phyloP scores from a whole-genome alignment of 371 early-diverging fungal genomes.

The Mortierella sp. region DNA sequence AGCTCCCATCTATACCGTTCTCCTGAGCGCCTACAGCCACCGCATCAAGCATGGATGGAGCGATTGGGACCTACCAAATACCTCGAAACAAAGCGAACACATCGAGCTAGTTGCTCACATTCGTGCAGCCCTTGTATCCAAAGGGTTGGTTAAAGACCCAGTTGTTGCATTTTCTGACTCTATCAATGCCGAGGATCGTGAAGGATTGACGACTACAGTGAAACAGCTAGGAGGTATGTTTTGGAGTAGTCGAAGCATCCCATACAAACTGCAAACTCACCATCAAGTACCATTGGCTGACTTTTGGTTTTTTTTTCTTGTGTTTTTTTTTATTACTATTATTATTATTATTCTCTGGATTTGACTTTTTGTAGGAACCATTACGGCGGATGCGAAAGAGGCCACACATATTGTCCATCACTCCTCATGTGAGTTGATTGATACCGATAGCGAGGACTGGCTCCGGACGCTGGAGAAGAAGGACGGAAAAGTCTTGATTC shows the following conservation, averaged over 20 bases:
- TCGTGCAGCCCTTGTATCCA: slow-evolving; percentile 52
- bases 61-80: slow-evolving; percentile 66
- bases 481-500: slow-evolving; percentile 74
- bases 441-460: slow-evolving; percentile 71
- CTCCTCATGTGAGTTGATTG: slow-evolving; percentile 51
- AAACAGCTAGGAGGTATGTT: slow-evolving; percentile 61
- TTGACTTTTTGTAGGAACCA: slow-evolving; percentile 44
- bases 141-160: slow-evolving; percentile 54
- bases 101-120: slow-evolving; percentile 61
- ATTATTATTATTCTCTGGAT: neutral
- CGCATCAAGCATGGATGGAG: slow-evolving; percentile 59
- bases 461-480: slow-evolving; percentile 79
- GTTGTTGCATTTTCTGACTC: slow-evolving; percentile 62
- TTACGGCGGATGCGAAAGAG: slow-evolving; percentile 52
- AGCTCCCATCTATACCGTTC: slow-evolving; percentile 60
- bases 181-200: slow-evolving; percentile 55
- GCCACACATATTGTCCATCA: slow-evolving; percentile 77
- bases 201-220: slow-evolving; percentile 54
- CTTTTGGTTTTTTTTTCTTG: neutral
- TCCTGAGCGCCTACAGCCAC: slow-evolving; percentile 63
- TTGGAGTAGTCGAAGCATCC: neutral
- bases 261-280: slow-evolving; percentile 1
- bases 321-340: slow-evolving; percentile 1
- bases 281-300: slow-evolving; percentile 7
- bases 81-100: slow-evolving; percentile 55